phyloP scores from a whole-genome alignment of 2,329 filamentous ascomycete genomes.

The Cadophora malorum region DNA sequence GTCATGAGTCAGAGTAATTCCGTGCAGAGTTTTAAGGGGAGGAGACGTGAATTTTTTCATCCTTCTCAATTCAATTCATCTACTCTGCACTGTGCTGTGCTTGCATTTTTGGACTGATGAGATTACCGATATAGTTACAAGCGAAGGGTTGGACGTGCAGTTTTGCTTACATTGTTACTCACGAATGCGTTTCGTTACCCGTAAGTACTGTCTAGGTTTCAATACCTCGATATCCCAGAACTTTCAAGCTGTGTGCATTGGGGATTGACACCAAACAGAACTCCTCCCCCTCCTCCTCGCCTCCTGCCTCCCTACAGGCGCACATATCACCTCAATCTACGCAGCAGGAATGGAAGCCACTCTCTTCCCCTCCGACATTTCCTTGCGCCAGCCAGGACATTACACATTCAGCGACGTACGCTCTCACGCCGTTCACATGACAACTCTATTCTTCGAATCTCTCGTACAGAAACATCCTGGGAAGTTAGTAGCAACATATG shows the following conservation, averaged over 20 bases:
- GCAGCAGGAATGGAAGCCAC: slow-evolving; percentile 40
- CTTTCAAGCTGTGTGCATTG: too few species aligned
- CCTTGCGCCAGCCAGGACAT: slow-evolving; percentile 38
- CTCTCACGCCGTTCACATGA: slow-evolving; percentile 45
- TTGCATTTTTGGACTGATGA: not conserved
- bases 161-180: slow-evolving; percentile 46
- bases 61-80: not conserved
- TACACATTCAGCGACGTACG: slow-evolving; percentile 44
- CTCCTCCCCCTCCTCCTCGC: slow-evolving; percentile 42
- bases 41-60: slow-evolving; percentile 30
- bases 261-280: too few species aligned
- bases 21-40: slow-evolving; percentile 32
- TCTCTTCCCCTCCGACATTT: slow-evolving; percentile 39
- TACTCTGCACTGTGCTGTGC: too few species aligned
- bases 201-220: not conserved
- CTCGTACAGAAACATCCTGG: slow-evolving; percentile 41
- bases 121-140: slow-evolving; percentile 38
- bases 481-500: slow-evolving; percentile 42
- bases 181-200: slow-evolving; percentile 42
- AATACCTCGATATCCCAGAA: too few species aligned
- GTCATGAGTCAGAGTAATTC: slow-evolving; percentile 44
- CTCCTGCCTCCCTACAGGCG: slow-evolving; percentile 28
- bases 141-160: slow-evolving; percentile 43
- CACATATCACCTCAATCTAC: slow-evolving; percentile 46
- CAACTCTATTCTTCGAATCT: slow-evolving; percentile 45